Conservation (phyloP, 2,329 filamentous ascomycete species). For the Phialemonium atrogriseum region DNA sequence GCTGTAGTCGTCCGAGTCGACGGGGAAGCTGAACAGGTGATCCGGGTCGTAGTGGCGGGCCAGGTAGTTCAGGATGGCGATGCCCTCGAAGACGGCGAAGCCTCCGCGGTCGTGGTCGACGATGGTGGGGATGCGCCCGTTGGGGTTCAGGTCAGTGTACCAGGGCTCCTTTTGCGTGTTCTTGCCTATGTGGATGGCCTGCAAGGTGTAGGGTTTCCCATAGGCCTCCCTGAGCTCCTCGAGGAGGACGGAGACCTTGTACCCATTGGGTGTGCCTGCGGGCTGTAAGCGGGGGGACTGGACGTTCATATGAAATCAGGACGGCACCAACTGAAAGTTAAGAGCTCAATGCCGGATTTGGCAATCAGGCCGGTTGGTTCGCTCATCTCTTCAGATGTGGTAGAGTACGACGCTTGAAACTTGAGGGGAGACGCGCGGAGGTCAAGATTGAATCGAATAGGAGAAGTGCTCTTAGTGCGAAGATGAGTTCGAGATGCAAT, state of each 20-base stretch:
- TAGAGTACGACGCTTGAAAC: too few species aligned
- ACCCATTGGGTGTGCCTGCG: conserved; percentile 43
- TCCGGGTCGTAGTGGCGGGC: conserved; percentile 11
- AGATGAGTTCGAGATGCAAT: not conserved
- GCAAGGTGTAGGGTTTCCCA: conserved; percentile 49
- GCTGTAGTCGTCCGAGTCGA: conserved; percentile 27
- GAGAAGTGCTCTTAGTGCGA: too few species aligned
- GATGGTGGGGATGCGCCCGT: conserved; percentile 58
- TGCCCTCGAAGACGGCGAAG: conserved; percentile 65
- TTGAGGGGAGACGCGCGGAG: too few species aligned
- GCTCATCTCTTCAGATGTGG: conserved; percentile 16
- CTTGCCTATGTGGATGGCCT: conserved; percentile 49
- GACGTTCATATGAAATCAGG: too few species aligned
- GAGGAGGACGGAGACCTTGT: conserved; percentile 52
- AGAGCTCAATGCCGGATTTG: conserved; percentile 55
- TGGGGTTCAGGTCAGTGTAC: conserved; percentile 55
- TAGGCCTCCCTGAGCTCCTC: conserved; percentile 62
- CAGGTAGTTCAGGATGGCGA: conserved; percentile 66
- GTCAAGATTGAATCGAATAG: too few species aligned
- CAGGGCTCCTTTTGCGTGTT: conserved; percentile 61
- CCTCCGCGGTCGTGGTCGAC: conserved; percentile 55
- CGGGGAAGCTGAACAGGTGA: conserved; percentile 24
- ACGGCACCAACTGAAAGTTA: conserved; percentile 40
- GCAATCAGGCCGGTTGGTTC: conserved; percentile 50
- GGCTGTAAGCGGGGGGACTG: too few species aligned